A percentile compares a stretch with the other conserved stretches of the same genome.
Conservation (phyloP, 2,329 filamentous ascomycete species). For the Phyllachora maydis region DNA sequence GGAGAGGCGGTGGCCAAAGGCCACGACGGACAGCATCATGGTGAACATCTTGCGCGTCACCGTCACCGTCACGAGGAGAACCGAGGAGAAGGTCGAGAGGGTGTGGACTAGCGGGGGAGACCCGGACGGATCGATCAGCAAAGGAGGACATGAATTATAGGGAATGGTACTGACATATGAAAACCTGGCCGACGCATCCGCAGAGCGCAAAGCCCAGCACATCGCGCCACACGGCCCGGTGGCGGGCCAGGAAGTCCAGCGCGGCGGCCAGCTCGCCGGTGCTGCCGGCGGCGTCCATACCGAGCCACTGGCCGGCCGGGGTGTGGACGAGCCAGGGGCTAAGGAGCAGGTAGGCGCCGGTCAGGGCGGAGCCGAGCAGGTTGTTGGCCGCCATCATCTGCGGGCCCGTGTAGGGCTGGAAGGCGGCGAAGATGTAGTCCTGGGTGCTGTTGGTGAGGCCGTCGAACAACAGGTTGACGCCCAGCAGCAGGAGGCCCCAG, state of each 20-base stretch:
- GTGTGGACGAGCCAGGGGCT: conserved; percentile 63
- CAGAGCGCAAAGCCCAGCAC: conserved; percentile 79
- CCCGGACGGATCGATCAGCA: background rate
- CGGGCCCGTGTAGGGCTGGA: conserved; percentile 66
- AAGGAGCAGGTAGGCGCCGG: conserved; percentile 52
- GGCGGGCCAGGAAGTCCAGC: conserved; percentile 54
- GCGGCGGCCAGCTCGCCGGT: conserved; percentile 68
- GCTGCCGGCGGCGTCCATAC: conserved; percentile 40
- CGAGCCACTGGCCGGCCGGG: conserved; percentile 39
- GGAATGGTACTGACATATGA: conserved; percentile 47
- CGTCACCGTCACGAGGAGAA: conserved; percentile 87
- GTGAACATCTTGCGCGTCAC: conserved; percentile 98
- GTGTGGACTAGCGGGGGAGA: conserved; percentile 56
- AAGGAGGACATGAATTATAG: background rate
- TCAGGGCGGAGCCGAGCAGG: conserved; percentile 63
- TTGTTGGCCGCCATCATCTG: conserved; percentile 99
- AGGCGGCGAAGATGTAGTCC: conserved; percentile 74
- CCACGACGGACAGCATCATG: conserved; percentile 89
- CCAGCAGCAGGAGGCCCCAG: conserved; percentile 68
- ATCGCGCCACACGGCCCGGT: conserved; percentile 70
- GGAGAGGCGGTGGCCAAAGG: conserved; percentile 76
- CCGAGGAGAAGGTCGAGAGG: conserved; percentile 72
- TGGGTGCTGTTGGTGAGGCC: conserved; percentile 92
- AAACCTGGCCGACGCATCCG: conserved; percentile 85
- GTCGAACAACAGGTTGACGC: conserved; percentile 84